Conservation (phyloP, 2,329 filamentous ascomycete genomes). For the Diaporthe velutina region DNA sequence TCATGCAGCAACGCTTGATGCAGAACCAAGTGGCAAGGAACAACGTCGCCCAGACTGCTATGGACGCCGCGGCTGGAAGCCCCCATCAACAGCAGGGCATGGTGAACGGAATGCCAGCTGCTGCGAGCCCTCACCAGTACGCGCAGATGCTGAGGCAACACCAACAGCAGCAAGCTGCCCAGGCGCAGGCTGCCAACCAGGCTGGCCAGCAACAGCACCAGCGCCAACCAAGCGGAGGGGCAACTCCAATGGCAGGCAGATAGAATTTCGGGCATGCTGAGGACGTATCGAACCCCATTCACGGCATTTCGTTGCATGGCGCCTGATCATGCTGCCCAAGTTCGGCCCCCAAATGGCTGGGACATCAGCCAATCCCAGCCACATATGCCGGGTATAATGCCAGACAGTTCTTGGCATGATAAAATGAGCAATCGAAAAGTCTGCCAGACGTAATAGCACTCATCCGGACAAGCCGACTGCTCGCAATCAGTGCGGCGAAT, state of each 20-base stretch:
- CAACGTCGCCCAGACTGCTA: conserved; percentile 59
- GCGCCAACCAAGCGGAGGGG: conserved; percentile 38
- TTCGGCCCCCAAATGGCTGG: not conserved
- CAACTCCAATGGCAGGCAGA: conserved; percentile 36
- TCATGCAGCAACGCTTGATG: conserved; percentile 49
- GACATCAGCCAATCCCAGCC: not conserved
- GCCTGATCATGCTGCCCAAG: not conserved
- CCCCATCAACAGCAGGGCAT: conserved; percentile 62
- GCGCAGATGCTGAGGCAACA: conserved; percentile 70
- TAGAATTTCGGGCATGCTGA: not conserved
- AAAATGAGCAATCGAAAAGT: not conserved
- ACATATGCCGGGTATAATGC: not conserved
- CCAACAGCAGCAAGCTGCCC: conserved; percentile 55
- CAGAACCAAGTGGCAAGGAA: conserved; percentile 59
- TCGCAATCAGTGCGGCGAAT: not conserved
- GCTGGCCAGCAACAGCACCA: conserved; percentile 44
- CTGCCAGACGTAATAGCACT: not conserved
- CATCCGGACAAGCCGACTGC: not conserved
- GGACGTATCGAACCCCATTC: not conserved
- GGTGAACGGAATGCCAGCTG: conserved; percentile 61
- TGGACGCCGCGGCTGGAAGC: conserved; percentile 67
- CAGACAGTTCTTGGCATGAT: not conserved
- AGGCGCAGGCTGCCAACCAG: conserved; percentile 43
- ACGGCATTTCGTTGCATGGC: not conserved
- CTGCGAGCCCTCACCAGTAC: conserved; percentile 70